Evolutionary conservation across 2,329 filamentous ascomycete genomes (phyloP), one percentile per base, ranked within the genome.

Genomic region (Alternaria rosae): DNA sequence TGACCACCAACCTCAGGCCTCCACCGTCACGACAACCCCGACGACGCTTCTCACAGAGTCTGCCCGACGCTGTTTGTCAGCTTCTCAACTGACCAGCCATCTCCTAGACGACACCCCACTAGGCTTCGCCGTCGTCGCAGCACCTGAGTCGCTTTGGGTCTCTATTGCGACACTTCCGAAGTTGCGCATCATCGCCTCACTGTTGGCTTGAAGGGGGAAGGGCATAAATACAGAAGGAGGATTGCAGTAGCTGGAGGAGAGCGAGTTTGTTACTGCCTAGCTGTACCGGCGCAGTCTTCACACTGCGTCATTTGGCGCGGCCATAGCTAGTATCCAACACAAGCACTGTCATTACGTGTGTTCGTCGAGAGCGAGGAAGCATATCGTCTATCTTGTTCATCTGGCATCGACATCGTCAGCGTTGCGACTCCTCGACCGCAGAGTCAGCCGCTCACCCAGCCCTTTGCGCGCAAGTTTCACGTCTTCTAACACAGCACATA

Each of bases 311-410:
- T 64, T 70, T 68, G 65, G 71, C 70, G 72, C 73, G 68, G 70
- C 67, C 69, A 76, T 84, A 84, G 82, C 82, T 84, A 84, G 82
- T 81, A 82, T 79, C 53, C 81, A 80, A 82, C 78, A 78, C 75
- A 80, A 80, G 76, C 76, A 76, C 71, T 77, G 76, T 77, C 74
- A 72, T 70, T 77, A 71, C 72, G 70, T 74, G 76, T 78, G 76
- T 76, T 73, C 66, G 71, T 73, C 64, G 72, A 76, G 76, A 76
- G 73, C 76, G 74, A 75, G 75, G 76, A 76, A 82, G 78, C 76
- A 78, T 71, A 78, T 76, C 68, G 70, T 79, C 75, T 69, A 71
- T 76, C 70, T 75, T 76, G 68, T 75, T 73, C 68, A 63, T 68
- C 70, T 76, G 69, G 61, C 70, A 68, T 56, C 73, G 72, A 69